These are phyloP conservation scores for Paecilomyces formosus DNA, from an alignment of 2,329 filamentous ascomycete species.

Conservation along the genomic window DNA sequence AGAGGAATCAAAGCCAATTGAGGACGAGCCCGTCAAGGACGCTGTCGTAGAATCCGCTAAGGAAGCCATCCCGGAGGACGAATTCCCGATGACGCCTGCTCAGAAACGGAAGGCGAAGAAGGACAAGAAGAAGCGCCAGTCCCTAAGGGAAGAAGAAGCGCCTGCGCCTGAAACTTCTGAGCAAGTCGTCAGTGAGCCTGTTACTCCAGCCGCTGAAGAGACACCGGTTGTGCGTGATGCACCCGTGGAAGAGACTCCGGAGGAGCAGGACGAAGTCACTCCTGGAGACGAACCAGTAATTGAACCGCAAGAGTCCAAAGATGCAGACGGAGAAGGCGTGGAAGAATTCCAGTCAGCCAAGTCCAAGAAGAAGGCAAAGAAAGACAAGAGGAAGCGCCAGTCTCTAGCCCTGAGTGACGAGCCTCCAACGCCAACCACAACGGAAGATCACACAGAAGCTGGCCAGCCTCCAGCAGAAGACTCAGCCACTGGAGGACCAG, in stretches of 20 bases:
- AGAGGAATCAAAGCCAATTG: neutral
- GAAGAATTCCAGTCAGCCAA: conserved; percentile 10
- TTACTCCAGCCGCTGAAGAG: neutral
- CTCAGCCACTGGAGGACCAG: neutral
- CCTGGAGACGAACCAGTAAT: neutral
- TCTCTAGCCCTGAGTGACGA: conserved; percentile 18
- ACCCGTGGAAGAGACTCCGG: neutral
- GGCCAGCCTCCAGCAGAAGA: neutral
- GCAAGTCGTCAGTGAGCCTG: neutral
- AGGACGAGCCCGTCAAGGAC: neutral
- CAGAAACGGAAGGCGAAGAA: conserved; percentile 11
- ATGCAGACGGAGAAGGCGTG: neutral
- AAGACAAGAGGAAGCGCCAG: neutral
- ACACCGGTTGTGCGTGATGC: neutral
- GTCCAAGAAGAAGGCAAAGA: conserved; percentile 29
- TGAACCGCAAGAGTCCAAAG: neutral
- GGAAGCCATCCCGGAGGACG: neutral
- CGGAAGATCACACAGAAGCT: neutral
- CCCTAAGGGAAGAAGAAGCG: conserved; percentile 18
- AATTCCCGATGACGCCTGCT: neutral
- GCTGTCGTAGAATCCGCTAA: neutral
- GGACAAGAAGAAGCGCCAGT: neutral
- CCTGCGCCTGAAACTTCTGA: neutral
- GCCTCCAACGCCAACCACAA: conserved; percentile 2
- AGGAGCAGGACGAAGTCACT: neutral